phyloP scores from a whole-genome alignment of 1,139 yeast genomes.

The Ashbya aceris region DNA sequence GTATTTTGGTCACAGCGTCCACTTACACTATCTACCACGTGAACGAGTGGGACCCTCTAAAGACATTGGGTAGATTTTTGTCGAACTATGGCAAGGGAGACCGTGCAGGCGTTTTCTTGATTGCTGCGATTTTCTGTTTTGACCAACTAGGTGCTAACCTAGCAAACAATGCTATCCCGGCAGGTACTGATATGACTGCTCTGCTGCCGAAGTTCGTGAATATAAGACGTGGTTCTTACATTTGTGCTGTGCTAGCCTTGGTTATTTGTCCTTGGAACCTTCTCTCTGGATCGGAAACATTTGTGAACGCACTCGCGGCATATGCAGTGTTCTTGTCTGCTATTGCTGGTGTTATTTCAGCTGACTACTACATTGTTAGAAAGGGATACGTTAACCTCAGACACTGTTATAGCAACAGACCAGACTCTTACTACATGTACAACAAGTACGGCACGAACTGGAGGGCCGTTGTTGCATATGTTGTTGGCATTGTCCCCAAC shows the following conservation, averaged over 20 bases:
- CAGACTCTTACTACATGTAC: constrained; percentile 45
- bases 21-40: constrained; percentile 59
- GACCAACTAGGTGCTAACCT: constrained; percentile 87
- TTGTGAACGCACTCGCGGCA: constrained; percentile 77
- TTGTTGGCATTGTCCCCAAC: constrained; percentile 70
- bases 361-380: constrained; percentile 69
- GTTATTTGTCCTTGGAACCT: constrained; percentile 86
- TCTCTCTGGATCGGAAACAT: constrained; percentile 60
- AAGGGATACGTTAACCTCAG: constrained; percentile 58
- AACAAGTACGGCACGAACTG: constrained; percentile 63
- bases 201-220: constrained; percentile 68
- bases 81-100: constrained; percentile 56
- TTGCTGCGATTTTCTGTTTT: constrained; percentile 63
- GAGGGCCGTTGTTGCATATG: constrained; percentile 67
- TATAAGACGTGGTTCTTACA: constrained; percentile 72
- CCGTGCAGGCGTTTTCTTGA: constrained; percentile 78
- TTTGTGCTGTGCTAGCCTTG: constrained; percentile 70
- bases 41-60: constrained; percentile 79
- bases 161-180: constrained; percentile 79
- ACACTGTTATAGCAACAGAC: constrained; percentile 48
- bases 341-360: constrained; percentile 73
- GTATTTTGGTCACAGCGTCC: constrained; percentile 78
- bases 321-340: constrained; percentile 80
- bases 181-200: constrained; percentile 87
- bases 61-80: constrained; percentile 57